Conservation (phyloP, 2,329 filamentous ascomycete species). For the Xylaria sp. region DNA sequence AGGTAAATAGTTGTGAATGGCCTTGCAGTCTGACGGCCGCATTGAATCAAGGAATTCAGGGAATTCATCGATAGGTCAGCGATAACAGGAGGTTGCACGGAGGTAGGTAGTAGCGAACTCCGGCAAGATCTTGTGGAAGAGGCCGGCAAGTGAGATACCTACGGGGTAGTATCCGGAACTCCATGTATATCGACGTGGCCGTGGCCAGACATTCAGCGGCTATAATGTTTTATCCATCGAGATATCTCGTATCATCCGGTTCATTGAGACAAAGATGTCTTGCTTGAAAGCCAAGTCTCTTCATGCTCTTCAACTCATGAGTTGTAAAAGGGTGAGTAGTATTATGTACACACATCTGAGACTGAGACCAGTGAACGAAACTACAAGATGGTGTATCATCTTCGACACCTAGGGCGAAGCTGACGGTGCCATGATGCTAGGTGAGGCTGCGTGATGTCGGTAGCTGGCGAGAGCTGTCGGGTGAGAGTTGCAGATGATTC, state of each 20-base stretch:
- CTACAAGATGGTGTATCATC: not conserved
- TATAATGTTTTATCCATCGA: not conserved
- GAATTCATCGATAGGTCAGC: not conserved
- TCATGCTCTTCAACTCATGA: too few relatives aligned
- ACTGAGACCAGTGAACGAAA: too few relatives aligned
- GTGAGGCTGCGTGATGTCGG: constrained; percentile 6
- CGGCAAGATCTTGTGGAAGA: not conserved
- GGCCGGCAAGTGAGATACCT: not conserved
- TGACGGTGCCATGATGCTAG: constrained; percentile 1
- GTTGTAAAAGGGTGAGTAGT: too few relatives aligned
- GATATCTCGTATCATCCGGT: not conserved
- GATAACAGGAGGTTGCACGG: too few relatives aligned
- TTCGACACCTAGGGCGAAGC: not conserved
- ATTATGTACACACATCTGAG: too few relatives aligned
- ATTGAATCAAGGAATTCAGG: not conserved
- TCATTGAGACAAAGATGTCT: not conserved
- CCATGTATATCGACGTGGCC: too few relatives aligned
- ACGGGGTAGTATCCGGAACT: not conserved
- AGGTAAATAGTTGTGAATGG: too few relatives aligned
- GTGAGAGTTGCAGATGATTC: not conserved
- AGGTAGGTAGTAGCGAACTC: too few relatives aligned
- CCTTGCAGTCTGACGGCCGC: too few relatives aligned
- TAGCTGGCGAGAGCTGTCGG: constrained; percentile 7
- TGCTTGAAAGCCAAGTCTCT: too few relatives aligned
- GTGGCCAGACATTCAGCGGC: not conserved